A percentile compares a stretch with the other conserved stretches of the same genome.
Evolutionary conservation across 495 filamentous ascomycete genomes (phyloP).

Genomic region (Copromyces sp.): DNA sequence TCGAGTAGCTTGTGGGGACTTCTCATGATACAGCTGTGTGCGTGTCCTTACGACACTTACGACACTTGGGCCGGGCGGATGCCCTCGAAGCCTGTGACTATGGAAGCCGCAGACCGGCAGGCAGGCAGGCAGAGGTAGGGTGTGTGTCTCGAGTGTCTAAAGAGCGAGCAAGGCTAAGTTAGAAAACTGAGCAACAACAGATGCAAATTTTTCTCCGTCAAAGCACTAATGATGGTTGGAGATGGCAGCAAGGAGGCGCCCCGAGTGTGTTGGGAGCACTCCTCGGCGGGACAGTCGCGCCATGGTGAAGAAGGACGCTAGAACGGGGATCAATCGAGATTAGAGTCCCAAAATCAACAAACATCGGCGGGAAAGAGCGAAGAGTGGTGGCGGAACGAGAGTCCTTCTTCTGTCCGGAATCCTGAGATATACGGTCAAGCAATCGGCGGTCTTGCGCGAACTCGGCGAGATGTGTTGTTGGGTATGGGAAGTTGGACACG

Average conservation of each 20-base stretch:
- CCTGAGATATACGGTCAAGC: background rate
- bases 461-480: background rate
- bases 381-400: background rate
- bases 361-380: background rate
- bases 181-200: background rate
- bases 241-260: background rate
- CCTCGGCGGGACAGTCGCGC: background rate
- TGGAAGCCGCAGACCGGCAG: slow-evolving; percentile 1
- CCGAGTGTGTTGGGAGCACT: background rate
- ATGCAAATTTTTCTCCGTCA: background rate
- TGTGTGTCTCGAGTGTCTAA: background rate
- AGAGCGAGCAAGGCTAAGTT: background rate
- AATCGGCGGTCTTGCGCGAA: background rate
- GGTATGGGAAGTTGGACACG: background rate
- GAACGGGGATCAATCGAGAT: background rate
- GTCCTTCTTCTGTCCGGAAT: background rate
- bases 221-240: background rate
- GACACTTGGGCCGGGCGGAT: background rate
- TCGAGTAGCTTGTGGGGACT: background rate
- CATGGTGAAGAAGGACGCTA: background rate
- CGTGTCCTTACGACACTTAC: background rate
- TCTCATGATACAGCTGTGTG: background rate
- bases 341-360: background rate
- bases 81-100: background rate
- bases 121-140: background rate